A percentile compares a stretch with the other conserved stretches of the same genome.
These are phyloP conservation scores for Podospora australis DNA, from an alignment of 495 filamentous ascomycete genomes.

Conservation along the genomic window DNA sequence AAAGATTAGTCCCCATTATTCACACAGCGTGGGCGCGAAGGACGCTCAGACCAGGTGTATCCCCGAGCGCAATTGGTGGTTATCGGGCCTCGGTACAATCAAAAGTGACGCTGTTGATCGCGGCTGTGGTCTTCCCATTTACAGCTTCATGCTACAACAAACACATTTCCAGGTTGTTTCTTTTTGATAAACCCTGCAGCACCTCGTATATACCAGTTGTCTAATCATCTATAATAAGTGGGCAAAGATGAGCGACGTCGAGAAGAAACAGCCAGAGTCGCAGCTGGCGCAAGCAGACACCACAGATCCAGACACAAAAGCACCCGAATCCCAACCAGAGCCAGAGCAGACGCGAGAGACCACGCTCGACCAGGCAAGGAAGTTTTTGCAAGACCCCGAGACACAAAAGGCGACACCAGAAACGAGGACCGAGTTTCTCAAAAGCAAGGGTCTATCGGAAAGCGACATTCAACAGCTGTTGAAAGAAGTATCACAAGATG, in stretches of 20 bases:
- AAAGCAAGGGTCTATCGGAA: constrained; percentile 65
- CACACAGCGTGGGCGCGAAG: too few relatives aligned
- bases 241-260: constrained; percentile 5
- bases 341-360: constrained; percentile 21
- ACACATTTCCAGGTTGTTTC: too few relatives aligned
- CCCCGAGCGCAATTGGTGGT: background rate
- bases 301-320: background rate
- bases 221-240: too few relatives aligned
- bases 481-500: constrained; percentile 29
- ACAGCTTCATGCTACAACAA: background rate
- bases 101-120: background rate
- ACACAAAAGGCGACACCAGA: constrained; percentile 63
- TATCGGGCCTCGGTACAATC: constrained; percentile 1
- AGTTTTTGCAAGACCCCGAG: constrained; percentile 74
- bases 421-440: constrained; percentile 70
- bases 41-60: constrained; percentile 3
- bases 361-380: constrained; percentile 62
- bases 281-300: background rate
- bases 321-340: constrained; percentile 6
- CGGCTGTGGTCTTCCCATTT: background rate
- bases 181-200: too few relatives aligned
- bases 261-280: constrained; percentile 2
- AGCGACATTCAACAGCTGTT: constrained; percentile 65
- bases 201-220: too few relatives aligned
- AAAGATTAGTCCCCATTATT: too few relatives aligned